Evolutionary conservation across 2,329 filamentous ascomycete genomes (phyloP).

Genomic region (Fusarium tuaranense): DNA sequence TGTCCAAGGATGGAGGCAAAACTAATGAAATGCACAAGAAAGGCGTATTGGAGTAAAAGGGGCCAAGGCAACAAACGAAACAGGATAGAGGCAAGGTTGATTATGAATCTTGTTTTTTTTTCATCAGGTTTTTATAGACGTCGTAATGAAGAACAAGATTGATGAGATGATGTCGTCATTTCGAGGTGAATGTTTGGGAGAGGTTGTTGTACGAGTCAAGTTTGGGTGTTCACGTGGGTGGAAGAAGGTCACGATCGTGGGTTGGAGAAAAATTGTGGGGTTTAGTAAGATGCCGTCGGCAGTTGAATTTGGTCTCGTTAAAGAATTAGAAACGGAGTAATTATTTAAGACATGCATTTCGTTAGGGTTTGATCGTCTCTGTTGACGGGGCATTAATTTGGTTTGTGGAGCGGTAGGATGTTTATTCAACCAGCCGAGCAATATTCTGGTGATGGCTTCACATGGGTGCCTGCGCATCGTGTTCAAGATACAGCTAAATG

Average conservation of each 20-base stretch:
- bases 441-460: neutral
- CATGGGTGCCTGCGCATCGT: neutral
- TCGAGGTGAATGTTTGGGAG: constrained; percentile 10
- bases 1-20: neutral
- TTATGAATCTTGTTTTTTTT: neutral
- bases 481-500: neutral
- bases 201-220: neutral
- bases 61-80: neutral
- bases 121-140: constrained; percentile 1
- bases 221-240: neutral
- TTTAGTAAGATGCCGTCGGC: constrained; percentile 2
- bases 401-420: neutral
- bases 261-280: constrained; percentile 37
- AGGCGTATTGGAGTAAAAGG: neutral
- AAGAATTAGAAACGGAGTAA: neutral
- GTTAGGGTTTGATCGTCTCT: neutral
- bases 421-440: neutral
- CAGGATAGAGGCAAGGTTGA: constrained; percentile 2
- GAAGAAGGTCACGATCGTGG: constrained; percentile 5
- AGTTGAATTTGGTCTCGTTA: constrained; percentile 8
- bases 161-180: constrained; percentile 32
- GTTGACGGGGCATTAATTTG: neutral
- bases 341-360: neutral
- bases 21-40: neutral
- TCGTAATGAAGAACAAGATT: constrained; percentile 23